Evolutionary conservation across 2,329 filamentous ascomycete genomes (phyloP).

Genomic region (Lachnellula subtilissima): DNA sequence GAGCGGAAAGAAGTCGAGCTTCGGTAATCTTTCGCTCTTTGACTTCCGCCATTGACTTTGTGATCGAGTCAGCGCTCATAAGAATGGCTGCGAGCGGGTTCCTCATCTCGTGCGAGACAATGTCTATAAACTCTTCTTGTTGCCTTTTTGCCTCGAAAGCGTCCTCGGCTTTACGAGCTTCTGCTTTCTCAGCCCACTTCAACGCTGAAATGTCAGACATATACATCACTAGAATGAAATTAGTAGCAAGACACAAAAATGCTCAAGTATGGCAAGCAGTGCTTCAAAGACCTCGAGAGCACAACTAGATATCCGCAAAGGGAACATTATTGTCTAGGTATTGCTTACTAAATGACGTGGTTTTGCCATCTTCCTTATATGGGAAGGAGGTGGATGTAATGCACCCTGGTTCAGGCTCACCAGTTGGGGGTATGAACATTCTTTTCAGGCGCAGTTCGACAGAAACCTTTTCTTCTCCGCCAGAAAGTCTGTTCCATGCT

Average conservation of each 20-base stretch:
- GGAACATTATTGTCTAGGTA: not conserved
- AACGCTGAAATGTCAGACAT: slow-evolving; percentile 28
- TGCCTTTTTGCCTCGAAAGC: slow-evolving; percentile 59
- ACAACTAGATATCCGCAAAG: not conserved
- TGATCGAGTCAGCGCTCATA: slow-evolving; percentile 69
- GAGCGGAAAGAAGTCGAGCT: slow-evolving; percentile 43
- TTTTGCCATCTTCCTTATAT: slow-evolving; percentile 21
- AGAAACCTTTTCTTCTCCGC: slow-evolving; percentile 20
- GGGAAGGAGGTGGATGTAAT: slow-evolving; percentile 20
- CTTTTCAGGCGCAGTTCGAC: slow-evolving; percentile 22
- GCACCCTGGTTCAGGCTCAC: slow-evolving; percentile 24
- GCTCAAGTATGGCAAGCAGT: not conserved
- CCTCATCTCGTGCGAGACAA: slow-evolving; percentile 67
- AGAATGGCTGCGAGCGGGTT: slow-evolving; percentile 70
- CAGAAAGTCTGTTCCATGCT: slow-evolving; percentile 18
- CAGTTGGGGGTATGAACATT: slow-evolving; percentile 24
- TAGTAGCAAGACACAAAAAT: not conserved
- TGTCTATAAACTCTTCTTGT: slow-evolving; percentile 79
- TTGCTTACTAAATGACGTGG: slow-evolving; percentile 22
- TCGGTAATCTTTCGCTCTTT: slow-evolving; percentile 28
- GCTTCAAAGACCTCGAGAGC: not conserved
- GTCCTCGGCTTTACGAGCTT: slow-evolving; percentile 43
- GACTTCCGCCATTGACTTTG: slow-evolving; percentile 42
- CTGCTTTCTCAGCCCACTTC: slow-evolving; percentile 25
- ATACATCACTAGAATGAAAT: slow-evolving; percentile 15